Conservation (phyloP, 2,329 filamentous ascomycete genomes). For the Pseudogymnoascus sp. region DNA sequence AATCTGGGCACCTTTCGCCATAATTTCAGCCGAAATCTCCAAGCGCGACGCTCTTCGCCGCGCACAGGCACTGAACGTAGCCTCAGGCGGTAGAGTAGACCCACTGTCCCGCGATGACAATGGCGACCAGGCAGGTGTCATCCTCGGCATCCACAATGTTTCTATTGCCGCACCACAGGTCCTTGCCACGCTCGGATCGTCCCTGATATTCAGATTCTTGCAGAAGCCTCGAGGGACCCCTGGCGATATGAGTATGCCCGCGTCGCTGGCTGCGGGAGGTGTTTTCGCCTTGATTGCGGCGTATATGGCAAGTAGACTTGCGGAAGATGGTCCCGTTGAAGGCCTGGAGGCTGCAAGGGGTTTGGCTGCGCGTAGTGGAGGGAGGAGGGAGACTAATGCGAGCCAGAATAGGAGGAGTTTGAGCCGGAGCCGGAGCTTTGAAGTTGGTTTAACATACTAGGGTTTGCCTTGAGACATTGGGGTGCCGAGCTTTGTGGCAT, state of each 20-base stretch:
- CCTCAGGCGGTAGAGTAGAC: constrained; percentile 29
- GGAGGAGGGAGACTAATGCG: constrained; percentile 1
- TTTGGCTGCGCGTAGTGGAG: background rate
- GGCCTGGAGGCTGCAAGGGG: constrained; percentile 2
- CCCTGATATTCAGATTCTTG: constrained; percentile 71
- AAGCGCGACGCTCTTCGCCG: constrained; percentile 63
- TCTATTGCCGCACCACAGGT: constrained; percentile 87
- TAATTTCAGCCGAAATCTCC: constrained; percentile 87
- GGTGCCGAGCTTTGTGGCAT: background rate
- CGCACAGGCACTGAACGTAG: constrained; percentile 31
- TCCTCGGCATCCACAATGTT: constrained; percentile 93
- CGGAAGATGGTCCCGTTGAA: constrained; percentile 21
- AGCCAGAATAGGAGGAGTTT: constrained; percentile 6
- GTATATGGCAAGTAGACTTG: constrained; percentile 41
- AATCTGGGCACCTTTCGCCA: constrained; percentile 89
- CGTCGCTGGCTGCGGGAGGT: constrained; percentile 79
- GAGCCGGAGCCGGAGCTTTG: constrained; percentile 10
- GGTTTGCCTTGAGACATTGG: background rate
- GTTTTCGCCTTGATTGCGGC: constrained; percentile 69
- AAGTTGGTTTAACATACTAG: background rate
- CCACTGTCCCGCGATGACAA: constrained; percentile 11
- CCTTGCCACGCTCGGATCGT: constrained; percentile 75
- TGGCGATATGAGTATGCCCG: constrained; percentile 78
- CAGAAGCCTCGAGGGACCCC: constrained; percentile 81
- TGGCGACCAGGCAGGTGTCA: constrained; percentile 46